Evolutionary conservation across 2,329 filamentous ascomycete species (phyloP).

Genomic region (Pochonia chlamydosporia): DNA sequence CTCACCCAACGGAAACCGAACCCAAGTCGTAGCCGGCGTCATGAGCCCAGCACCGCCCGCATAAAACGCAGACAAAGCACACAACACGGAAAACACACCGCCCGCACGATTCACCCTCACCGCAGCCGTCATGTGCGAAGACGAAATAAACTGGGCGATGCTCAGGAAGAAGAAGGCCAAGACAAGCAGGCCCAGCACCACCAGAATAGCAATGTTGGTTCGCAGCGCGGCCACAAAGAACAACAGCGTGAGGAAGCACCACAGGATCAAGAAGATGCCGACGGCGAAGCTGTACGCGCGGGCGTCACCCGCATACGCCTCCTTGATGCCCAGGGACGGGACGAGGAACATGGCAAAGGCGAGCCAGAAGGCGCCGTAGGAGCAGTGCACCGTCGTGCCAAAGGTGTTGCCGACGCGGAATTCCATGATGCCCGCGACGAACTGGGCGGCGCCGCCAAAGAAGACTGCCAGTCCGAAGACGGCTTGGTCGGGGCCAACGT

Average conservation of each 20-base stretch:
- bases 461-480: constrained; percentile 31
- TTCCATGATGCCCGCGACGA: constrained; percentile 57
- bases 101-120: constrained; percentile 38
- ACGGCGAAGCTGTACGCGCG: constrained; percentile 42
- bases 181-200: constrained; percentile 52
- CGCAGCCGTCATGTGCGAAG: constrained; percentile 29
- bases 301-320: constrained; percentile 32
- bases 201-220: constrained; percentile 53
- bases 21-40: constrained; percentile 33
- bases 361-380: constrained; percentile 59
- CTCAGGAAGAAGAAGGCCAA: constrained; percentile 54
- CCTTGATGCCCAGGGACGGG: constrained; percentile 43
- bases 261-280: constrained; percentile 52
- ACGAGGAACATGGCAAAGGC: constrained; percentile 52
- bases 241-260: constrained; percentile 54
- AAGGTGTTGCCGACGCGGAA: constrained; percentile 55
- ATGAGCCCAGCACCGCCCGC: constrained; percentile 34
- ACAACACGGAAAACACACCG: constrained; percentile 31
- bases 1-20: constrained; percentile 34
- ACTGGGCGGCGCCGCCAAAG: constrained; percentile 63
- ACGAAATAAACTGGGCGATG: constrained; percentile 47
- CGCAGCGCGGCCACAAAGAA: constrained; percentile 50
- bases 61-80: constrained; percentile 32
- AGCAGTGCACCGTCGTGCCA: constrained; percentile 54
- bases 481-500: constrained; percentile 28